These are phyloP conservation scores for Triticum dicoccoides DNA, from an alignment of 176 grass and related monocot genomes.

Conservation along the genomic window DNA sequence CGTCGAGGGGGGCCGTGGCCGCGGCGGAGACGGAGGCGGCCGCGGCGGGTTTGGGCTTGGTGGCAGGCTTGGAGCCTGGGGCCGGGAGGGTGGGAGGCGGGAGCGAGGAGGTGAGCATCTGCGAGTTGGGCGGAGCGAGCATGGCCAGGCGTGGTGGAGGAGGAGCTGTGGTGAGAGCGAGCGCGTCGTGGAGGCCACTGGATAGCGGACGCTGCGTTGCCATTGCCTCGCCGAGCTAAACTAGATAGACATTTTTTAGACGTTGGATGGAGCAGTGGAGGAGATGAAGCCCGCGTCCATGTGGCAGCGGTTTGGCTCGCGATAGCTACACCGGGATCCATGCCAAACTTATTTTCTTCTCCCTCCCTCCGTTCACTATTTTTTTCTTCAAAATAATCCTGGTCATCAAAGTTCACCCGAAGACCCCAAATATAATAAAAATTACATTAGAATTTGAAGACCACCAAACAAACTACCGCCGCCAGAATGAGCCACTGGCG, in stretches of 20 bases:
- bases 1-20: neutral
- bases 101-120: conserved; percentile 44
- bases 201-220: conserved; percentile 6
- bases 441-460: too few species aligned
- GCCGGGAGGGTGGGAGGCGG: conserved; percentile 18
- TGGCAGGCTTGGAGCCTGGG: too few species aligned
- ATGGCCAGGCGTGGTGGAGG: neutral
- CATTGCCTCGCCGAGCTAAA: neutral
- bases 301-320: neutral
- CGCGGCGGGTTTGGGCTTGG: conserved; percentile 18
- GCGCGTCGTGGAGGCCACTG: neutral
- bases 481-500: too few species aligned
- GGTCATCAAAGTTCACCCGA: too few species aligned
- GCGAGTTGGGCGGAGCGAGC: neutral
- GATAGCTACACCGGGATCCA: too few species aligned
- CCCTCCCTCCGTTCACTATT: too few species aligned
- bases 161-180: neutral
- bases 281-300: neutral
- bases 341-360: too few species aligned
- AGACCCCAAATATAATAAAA: too few species aligned
- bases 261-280: neutral
- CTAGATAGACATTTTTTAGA: neutral
- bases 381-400: too few species aligned
- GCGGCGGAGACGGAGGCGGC: neutral
- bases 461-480: too few species aligned